phyloP scores from a whole-genome alignment of 306 rosid species.

The Pachyrhizus erosus region DNA sequence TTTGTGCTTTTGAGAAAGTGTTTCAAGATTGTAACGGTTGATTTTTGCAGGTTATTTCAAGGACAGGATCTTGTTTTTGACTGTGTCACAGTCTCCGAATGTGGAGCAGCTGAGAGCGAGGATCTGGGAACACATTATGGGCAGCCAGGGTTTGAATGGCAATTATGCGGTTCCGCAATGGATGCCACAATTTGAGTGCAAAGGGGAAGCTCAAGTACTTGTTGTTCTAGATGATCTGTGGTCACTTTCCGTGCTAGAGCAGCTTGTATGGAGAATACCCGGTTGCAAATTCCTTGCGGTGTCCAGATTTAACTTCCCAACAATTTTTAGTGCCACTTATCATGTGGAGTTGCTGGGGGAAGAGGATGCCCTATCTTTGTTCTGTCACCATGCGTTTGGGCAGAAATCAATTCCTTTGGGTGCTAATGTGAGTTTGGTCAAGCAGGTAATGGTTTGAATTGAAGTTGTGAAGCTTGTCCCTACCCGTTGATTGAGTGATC shows the following conservation, averaged over 20 bases:
- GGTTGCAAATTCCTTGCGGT: constrained; percentile 75
- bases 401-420: constrained; percentile 65
- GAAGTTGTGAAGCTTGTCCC: neutral
- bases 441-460: constrained; percentile 62
- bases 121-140: constrained; percentile 70
- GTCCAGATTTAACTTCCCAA: constrained; percentile 67
- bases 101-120: constrained; percentile 65
- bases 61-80: constrained; percentile 76
- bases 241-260: constrained; percentile 61
- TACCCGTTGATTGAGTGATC: neutral
- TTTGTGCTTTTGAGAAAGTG: neutral
- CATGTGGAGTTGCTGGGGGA: constrained; percentile 67
- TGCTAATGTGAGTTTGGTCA: constrained; percentile 70
- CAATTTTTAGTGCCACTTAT: constrained; percentile 49
- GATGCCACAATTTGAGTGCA: constrained; percentile 53
- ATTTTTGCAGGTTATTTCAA: constrained; percentile 62
- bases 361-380: constrained; percentile 74
- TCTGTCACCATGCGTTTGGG: constrained; percentile 92
- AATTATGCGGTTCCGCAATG: constrained; percentile 56
- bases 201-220: constrained; percentile 47
- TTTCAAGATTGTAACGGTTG: neutral
- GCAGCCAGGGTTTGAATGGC: constrained; percentile 44
- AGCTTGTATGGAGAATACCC: constrained; percentile 58
- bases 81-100: constrained; percentile 90
- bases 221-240: constrained; percentile 88